phyloP scores from a whole-genome alignment of 2,329 filamentous ascomycete species.

The Colletotrichum zoysiae region DNA sequence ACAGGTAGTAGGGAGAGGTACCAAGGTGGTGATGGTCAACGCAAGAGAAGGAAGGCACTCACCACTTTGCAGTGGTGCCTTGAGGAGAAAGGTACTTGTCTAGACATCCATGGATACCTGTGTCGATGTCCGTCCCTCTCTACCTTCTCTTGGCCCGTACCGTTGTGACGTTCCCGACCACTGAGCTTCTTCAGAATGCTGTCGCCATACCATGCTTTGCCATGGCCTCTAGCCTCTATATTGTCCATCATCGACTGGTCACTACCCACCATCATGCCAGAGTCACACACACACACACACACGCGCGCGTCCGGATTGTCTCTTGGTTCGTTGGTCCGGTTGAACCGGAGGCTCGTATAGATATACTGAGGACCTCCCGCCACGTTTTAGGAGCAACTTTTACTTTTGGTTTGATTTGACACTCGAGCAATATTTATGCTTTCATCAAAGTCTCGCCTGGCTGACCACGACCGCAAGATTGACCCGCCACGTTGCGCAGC shows the following conservation, averaged over 20 bases:
- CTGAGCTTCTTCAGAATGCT: neutral
- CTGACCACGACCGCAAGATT: constrained; percentile 7
- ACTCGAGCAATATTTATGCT: constrained; percentile 2
- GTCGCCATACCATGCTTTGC: constrained; percentile 34
- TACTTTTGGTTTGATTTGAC: neutral
- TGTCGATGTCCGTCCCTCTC: neutral
- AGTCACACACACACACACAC: constrained; percentile 10
- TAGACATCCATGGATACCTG: neutral
- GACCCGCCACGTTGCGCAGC: neutral
- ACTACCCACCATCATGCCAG: constrained; percentile 16
- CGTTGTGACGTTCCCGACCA: neutral
- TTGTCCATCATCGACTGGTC: constrained; percentile 28
- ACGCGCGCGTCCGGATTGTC: constrained; percentile 3
- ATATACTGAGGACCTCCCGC: constrained; percentile 31
- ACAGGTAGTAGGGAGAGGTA: neutral
- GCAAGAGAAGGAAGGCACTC: neutral
- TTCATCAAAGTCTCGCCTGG: constrained; percentile 15
- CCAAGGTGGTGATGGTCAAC: neutral
- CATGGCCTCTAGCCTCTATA: constrained; percentile 6
- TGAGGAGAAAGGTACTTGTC: neutral
- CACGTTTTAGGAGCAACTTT: neutral
- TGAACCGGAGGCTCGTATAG: constrained; percentile 35
- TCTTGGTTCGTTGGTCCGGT: constrained; percentile 20
- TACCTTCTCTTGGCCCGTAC: neutral
- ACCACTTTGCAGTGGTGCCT: neutral